Evolutionary conservation across 805 yeast genomes (phyloP).

Genomic region (Barnettozyma botsteinii): DNA sequence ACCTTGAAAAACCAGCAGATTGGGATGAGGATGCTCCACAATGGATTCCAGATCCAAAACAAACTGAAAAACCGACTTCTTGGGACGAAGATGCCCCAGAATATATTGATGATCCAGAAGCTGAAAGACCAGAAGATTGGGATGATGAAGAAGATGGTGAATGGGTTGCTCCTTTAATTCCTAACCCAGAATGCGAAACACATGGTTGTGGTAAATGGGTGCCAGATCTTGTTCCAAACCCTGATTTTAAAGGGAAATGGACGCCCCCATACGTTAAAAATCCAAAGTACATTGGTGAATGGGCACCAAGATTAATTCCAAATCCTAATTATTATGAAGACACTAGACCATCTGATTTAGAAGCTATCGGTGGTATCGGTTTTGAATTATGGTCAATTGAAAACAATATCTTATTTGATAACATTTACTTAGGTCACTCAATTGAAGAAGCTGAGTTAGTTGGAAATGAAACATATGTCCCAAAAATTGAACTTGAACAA

Average conservation of each 20-base stretch:
- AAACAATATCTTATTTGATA: slow-evolving; percentile 66
- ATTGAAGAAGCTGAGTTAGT: slow-evolving; percentile 77
- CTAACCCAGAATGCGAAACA: slow-evolving; percentile 65
- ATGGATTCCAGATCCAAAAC: slow-evolving; percentile 55
- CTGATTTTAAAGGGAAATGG: slow-evolving; percentile 77
- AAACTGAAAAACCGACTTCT: slow-evolving; percentile 61
- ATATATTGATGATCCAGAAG: slow-evolving; percentile 62
- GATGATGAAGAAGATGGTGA: slow-evolving; percentile 86
- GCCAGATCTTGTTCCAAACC: slow-evolving; percentile 61
- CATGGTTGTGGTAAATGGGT: slow-evolving; percentile 83
- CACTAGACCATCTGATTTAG: slow-evolving; percentile 49
- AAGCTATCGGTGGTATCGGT: slow-evolving; percentile 73
- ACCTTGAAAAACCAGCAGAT: slow-evolving; percentile 66
- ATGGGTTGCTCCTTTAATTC: slow-evolving; percentile 67
- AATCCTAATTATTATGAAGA: slow-evolving; percentile 71
- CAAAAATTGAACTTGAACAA: slow-evolving; percentile 49
- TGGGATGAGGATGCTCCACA: slow-evolving; percentile 74
- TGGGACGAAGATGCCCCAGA: slow-evolving; percentile 69
- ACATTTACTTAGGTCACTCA: slow-evolving; percentile 80
- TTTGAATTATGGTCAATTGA: slow-evolving; percentile 91
- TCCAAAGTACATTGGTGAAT: slow-evolving; percentile 74
- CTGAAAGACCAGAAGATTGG: slow-evolving; percentile 72
- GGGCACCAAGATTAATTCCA: slow-evolving; percentile 60
- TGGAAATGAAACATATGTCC: slow-evolving; percentile 69
- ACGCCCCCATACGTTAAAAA: slow-evolving; percentile 57